Evolutionary conservation across 139 green algal genomes (phyloP), one percentile per base, ranked within the genome.

Genomic region (Chlamydomonas asymmetrica): DNA sequence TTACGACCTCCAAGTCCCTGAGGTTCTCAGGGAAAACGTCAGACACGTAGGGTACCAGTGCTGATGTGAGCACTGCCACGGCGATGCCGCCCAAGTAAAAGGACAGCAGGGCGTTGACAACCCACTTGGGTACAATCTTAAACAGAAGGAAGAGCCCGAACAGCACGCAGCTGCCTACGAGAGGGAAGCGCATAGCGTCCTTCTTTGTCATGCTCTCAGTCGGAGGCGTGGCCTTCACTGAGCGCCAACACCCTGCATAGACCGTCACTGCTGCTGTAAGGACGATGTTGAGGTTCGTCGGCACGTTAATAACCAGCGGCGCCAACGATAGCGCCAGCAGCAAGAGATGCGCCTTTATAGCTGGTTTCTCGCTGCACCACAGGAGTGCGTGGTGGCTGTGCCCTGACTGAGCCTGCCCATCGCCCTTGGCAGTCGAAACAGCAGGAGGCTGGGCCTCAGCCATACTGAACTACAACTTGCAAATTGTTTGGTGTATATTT

Each of bases 161-260:
- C 2, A 99, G 92, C n/a, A 98, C 91, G 40, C 88, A 88, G 66
- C 86, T 95, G 25, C 97, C 96, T 1, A 99, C 88, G 34, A 99
- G 54, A 8, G 96, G 97, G 66, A 99, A 99, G 31, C 89, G 89
- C 85, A 97, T 93, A 9, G 96, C 96, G 71, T 99, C 96, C 82
- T 89, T 88, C 41, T 93, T 92, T 18, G 85, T 93, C 94, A 97
- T 97, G 34, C 73, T 82, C 76, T 98, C 95, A 25, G 80, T 76
- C 0, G 86, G 88, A 2, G 85, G 76, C 8, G 71, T 70, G 0
- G 82, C 68, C 75, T 93, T 97, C 38, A 98, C 88, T 20, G 90
- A 97, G 41, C 94, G 79, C 82, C 87, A 91, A 57, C 78, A 91
- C 2, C 96, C 96, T 29, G 92, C 82, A 67, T 91, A 97, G 2